Base-by-base conservation (phyloP, 2,329 filamentous ascomycete species). In the Hortaea sp. region DNA sequence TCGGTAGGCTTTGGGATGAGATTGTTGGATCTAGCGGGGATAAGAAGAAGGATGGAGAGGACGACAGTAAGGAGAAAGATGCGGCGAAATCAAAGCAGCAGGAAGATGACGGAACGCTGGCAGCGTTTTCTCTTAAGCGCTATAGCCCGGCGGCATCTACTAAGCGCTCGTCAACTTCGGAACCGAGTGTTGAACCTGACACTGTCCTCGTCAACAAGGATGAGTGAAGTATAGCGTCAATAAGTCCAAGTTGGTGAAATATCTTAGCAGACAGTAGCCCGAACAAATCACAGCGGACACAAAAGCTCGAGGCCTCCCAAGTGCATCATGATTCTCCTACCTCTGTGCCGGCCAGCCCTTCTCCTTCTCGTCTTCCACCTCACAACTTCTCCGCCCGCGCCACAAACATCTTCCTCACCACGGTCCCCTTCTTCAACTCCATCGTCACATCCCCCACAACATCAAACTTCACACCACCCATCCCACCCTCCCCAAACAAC, bases 381-480 rank as follows among this genome's bases (percentile, higher is more conserved):
- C 32, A 35, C 10, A 49, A 44, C 44, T 53, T 58, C 43, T 55
- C 55, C 2, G 55, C 62, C 44, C 56, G 61, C 3, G 61, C 60
- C 32, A 64, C 50, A 46, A 65, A 65, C 12, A 63, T 41, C n/a
- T 46, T 62, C 41, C 59, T 48, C 29, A 55, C 47, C 12, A 53
- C 49, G 32, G 49, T 55, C 6, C 59, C 58, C 9, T 47, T 52
- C 37, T 53, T 47, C 40, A 59, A 45, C 46, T 59, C 51, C 56
- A 64, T 57, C 9, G 57, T 55, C 6, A 49, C 51, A 29, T 64
- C 53, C 31, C 53, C 51, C 31, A 63, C 39, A 4, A 61, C 54
- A 28, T 56, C 49, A 39, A 59, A 63, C 4, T 54, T 57, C 38
- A 65, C 63, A 12, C 60, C 58, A 12, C 52, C 55, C 4, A 60